A percentile compares a stretch with the other conserved stretches of the same genome.
Evolutionary conservation across 2,329 filamentous ascomycete species (phyloP).

Genomic region (Fusarium tjaetaba): DNA sequence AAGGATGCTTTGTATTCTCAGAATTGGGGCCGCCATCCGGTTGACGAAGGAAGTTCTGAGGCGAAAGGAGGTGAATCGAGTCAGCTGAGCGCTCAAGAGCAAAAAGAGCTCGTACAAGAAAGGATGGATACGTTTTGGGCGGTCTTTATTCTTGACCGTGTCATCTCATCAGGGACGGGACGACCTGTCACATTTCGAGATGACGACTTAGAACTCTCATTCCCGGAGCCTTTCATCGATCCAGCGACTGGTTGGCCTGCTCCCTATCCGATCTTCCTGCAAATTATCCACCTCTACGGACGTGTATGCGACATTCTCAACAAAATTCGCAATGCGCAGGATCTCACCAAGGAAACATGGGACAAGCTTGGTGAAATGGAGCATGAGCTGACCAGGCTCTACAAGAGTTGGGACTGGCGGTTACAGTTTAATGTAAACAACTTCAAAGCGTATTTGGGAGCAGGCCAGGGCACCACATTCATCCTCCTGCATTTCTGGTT

Average conservation of each 20-base stretch:
- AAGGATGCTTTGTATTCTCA: constrained; percentile 61
- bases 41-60: constrained; percentile 50
- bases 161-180: constrained; percentile 88
- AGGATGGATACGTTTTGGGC: constrained; percentile 90
- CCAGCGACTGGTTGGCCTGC: constrained; percentile 75
- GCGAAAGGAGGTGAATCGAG: constrained; percentile 56
- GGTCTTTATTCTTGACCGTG: constrained; percentile 86
- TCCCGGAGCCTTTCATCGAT: constrained; percentile 63
- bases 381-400: constrained; percentile 74
- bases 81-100: constrained; percentile 59
- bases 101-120: constrained; percentile 78
- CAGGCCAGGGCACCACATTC: constrained; percentile 86
- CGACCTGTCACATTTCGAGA: constrained; percentile 85
- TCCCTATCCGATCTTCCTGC: constrained; percentile 81
- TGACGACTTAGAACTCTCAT: constrained; percentile 83
- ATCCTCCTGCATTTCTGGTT: constrained; percentile 91
- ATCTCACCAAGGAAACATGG: constrained; percentile 80
- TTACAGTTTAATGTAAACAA: constrained; percentile 87
- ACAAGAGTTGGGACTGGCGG: constrained; percentile 78
- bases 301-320: constrained; percentile 86
- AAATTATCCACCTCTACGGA: constrained; percentile 87
- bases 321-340: constrained; percentile 76
- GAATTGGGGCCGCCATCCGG: constrained; percentile 52
- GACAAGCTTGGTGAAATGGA: constrained; percentile 81
- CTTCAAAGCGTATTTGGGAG: constrained; percentile 84